Evolutionary conservation across 345 rosid genomes (phyloP).

Genomic region (Pelargonium nanum): DNA sequence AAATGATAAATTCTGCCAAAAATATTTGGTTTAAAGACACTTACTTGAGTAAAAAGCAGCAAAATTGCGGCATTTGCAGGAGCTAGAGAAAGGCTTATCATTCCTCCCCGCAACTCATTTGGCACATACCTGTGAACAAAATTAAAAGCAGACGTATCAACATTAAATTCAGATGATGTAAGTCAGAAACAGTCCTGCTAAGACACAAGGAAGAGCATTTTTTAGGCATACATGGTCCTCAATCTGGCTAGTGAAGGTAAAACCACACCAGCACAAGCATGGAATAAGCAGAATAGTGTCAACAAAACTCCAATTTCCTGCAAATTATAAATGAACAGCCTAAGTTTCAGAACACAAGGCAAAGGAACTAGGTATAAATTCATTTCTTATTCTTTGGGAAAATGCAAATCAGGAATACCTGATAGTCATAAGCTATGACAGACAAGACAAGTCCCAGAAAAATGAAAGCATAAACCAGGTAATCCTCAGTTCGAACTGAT

Average conservation of each 20-base stretch:
- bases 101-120: conserved; percentile 88
- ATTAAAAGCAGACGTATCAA: conserved; percentile 9
- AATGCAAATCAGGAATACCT: conserved; percentile 33
- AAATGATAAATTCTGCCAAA: conserved; percentile 1
- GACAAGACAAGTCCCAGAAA: conserved; percentile 56
- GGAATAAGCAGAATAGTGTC: conserved; percentile 62
- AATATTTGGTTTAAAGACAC: conserved; percentile 9
- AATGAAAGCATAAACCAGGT: conserved; percentile 49
- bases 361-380: conserved; percentile 1
- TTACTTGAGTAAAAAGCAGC: conserved; percentile 51
- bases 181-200: not conserved
- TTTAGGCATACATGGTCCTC: conserved; percentile 61
- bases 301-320: conserved; percentile 83
- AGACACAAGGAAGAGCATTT: not conserved
- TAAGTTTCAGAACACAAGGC: conserved; percentile 6
- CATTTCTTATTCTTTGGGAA: not conserved
- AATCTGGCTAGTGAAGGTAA: conserved; percentile 81
- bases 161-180: conserved; percentile 6
- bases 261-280: conserved; percentile 57
- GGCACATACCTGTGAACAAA: conserved; percentile 63
- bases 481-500: conserved; percentile 68
- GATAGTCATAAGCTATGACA: conserved; percentile 82
- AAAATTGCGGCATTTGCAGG: conserved; percentile 71
- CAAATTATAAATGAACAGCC: conserved; percentile 14
- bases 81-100: conserved; percentile 76